Conservation (phyloP, 1,139 yeast species). For the Meyerozyma carpophila region DNA sequence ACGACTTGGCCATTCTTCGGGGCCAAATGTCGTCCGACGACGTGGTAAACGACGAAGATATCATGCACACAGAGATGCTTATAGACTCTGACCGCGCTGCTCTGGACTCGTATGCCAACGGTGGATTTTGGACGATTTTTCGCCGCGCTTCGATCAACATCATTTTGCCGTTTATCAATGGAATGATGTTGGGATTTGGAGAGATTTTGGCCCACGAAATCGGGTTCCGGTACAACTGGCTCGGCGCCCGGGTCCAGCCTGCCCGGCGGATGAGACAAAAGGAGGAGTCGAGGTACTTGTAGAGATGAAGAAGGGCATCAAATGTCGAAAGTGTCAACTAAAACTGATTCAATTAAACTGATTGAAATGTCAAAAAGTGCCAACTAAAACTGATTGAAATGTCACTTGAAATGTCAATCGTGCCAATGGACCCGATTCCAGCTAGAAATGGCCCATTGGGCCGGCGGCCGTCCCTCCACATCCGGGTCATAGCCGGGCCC, state of each 20-base stretch:
- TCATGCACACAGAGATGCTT: slow-evolving; percentile 17
- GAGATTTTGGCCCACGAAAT: slow-evolving; percentile 92
- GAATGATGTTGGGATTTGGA: slow-evolving; percentile 95
- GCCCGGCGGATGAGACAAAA: slow-evolving; percentile 21
- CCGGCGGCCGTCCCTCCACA: too few relatives aligned
- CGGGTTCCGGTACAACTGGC: slow-evolving; percentile 76
- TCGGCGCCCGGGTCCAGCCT: slow-evolving; percentile 63
- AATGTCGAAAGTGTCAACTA: too few relatives aligned
- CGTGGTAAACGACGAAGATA: slow-evolving; percentile 12
- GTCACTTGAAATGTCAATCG: not conserved
- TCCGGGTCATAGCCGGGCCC: not conserved
- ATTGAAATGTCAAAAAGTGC: too few relatives aligned
- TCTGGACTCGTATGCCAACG: slow-evolving; percentile 1
- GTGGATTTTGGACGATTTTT: slow-evolving; percentile 28
- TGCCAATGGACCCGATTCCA: not conserved
- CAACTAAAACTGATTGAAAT: not conserved
- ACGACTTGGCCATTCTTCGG: not conserved
- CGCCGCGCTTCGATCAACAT: slow-evolving; percentile 64
- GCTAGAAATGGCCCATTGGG: too few relatives aligned
- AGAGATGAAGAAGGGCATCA: not conserved
- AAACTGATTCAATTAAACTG: too few relatives aligned
- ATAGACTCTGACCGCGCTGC: slow-evolving; percentile 8
- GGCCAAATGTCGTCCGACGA: slow-evolving; percentile 3
- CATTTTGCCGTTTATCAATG: slow-evolving; percentile 83
- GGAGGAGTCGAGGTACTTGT: slow-evolving; percentile 11